A percentile compares a stretch with the other conserved stretches of the same genome.
These are phyloP conservation scores for Hibiscus trionum DNA, from an alignment of 345 rosid genomes.

Conservation along the genomic window DNA sequence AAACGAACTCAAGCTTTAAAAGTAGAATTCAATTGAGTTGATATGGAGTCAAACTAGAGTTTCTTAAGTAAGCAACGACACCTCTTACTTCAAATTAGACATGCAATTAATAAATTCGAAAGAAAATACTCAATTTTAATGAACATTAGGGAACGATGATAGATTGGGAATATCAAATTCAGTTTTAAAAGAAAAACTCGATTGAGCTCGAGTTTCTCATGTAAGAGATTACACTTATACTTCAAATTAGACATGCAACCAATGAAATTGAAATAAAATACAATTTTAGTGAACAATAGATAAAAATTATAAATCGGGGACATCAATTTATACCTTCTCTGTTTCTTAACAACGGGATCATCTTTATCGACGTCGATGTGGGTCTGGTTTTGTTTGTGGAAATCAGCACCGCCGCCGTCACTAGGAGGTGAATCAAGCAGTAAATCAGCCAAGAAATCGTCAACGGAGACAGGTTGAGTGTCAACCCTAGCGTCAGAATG, in stretches of 20 bases:
- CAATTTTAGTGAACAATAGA: neutral
- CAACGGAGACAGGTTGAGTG: constrained; percentile 15
- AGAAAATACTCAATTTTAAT: neutral
- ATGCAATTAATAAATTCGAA: neutral
- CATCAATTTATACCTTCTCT: constrained; percentile 25
- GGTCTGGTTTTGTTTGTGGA: neutral
- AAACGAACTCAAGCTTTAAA: neutral
- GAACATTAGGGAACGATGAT: neutral
- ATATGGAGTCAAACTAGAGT: neutral
- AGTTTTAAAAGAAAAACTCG: neutral
- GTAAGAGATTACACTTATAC: neutral
- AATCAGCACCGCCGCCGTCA: neutral
- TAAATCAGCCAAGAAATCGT: constrained; percentile 28
- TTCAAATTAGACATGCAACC: neutral
- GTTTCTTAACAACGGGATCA: constrained; percentile 33
- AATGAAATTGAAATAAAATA: neutral
- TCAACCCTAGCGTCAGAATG: neutral
- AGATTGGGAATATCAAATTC: neutral
- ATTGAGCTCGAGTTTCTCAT: neutral
- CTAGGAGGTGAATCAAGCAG: constrained; percentile 27
- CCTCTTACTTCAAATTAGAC: neutral
- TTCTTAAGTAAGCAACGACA: neutral
- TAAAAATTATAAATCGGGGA: neutral
- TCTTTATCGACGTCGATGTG: constrained; percentile 2
- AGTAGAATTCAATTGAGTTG: neutral